Evolutionary conservation across 805 yeast species (phyloP).

Genomic region (Candida saitoana): DNA sequence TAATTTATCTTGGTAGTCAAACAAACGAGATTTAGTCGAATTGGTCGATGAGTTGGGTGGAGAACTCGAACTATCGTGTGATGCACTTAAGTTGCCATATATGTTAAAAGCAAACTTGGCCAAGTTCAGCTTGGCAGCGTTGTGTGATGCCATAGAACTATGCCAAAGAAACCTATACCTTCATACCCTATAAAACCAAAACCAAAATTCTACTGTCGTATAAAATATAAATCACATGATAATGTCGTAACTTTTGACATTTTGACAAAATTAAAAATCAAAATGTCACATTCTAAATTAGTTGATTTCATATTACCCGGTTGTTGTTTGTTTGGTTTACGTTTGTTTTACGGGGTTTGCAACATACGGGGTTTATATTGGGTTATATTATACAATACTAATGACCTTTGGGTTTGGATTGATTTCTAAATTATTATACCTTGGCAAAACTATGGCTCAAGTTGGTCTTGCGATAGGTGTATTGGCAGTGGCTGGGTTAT

Average conservation of each 20-base stretch:
- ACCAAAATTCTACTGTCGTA: too few species aligned
- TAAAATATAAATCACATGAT: too few species aligned
- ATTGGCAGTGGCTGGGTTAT: conserved; percentile 48
- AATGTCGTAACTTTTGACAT: too few species aligned
- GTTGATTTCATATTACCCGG: too few species aligned
- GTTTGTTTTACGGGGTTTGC: too few species aligned
- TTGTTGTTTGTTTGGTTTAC: too few species aligned
- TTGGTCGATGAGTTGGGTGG: conserved; percentile 14
- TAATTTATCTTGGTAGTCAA: conserved; percentile 11
- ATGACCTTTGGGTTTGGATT: neutral
- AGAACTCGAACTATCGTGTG: conserved; percentile 8
- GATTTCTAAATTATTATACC: conserved; percentile 11
- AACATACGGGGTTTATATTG: too few species aligned
- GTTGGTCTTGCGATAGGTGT: conserved; percentile 44
- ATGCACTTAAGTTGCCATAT: conserved; percentile 38
- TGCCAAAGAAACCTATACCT: too few species aligned
- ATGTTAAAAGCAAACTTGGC: conserved; percentile 59
- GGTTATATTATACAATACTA: too few species aligned
- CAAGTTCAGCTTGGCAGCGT: conserved; percentile 15
- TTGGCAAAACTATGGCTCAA: conserved; percentile 28
- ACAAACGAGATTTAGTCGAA: conserved; percentile 7
- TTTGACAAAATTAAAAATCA: too few species aligned
- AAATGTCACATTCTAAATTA: neutral
- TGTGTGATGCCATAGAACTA: conserved; percentile 2
- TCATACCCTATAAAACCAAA: too few species aligned